Evolutionary conservation across 148 eudicot genomes (phyloP), one percentile per base, ranked within the genome.

Genomic region (Vaccinium vitisidaea): DNA sequence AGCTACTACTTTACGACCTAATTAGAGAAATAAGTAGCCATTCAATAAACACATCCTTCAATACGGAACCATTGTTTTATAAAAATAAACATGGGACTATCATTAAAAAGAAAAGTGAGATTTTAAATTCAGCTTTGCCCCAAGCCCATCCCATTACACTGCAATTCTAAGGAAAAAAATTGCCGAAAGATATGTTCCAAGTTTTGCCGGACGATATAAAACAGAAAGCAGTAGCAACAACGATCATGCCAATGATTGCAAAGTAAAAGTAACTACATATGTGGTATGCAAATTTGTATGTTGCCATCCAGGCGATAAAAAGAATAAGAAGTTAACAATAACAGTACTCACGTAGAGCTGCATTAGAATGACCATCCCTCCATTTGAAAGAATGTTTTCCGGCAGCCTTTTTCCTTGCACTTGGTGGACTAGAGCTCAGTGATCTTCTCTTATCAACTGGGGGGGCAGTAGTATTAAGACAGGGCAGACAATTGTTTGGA

Each of bases 371-470:
- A 70, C 94, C 98, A 55, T 95, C 98, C 83, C 81, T 95, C 98
- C 96, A 94, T 87, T 93, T 95, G 87, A 95, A 95, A 13, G 99
- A 91, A 84, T 91, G 88, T 83, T 88, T 95, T 56, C 84, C 78
- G 23, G 94, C 78, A 73, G 92, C 92, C 84, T 90, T 95, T 86
- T 97, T 97, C 87, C 83, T 94, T 43, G 92, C 81, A 87, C 86
- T 91, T 32, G 90, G 90, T 65, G 98, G 98, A 79, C 95, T 95
- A 39, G 94, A 90, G 86, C 88, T 87, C 16, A 91, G 77, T 8
- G 98, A 93, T 59, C 88, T 89, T 87, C 97, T 90, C 92, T 93
- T 97, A 56, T 97, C 99, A 83, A 88, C 89, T 12, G 92, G 80
- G 39, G 93, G 89, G 52, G 84, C 89, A 21, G 95, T 89, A 76